Base-by-base conservation (phyloP, 805 yeast species). In the Saccharomycopsis lassenensis region DNA sequence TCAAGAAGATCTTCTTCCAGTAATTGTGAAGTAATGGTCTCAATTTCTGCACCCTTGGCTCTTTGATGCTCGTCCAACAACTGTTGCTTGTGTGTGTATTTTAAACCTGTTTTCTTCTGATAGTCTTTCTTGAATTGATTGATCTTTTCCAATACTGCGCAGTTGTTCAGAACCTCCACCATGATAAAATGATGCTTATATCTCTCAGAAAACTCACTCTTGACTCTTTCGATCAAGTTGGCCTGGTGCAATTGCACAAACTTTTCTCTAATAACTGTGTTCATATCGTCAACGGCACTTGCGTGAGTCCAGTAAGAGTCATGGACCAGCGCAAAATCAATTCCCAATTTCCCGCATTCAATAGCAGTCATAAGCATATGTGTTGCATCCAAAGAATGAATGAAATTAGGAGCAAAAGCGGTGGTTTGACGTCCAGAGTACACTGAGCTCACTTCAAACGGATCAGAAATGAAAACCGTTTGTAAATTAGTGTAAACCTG, bases 291-390 rank as follows among this genome's bases (percentile, higher is more conserved):
- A 28, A 89, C 75, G 54, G 83, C 89, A 33, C 73, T 62, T 1
- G 98, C 96, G 54, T 91, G 97, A 0, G 97, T 86, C 98, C 98
- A 89, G 56, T 83, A 89, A 1, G 97, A 89, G 55, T 89, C 98
- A 57, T 89, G 98, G 17, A 89, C 98, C 1, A 97, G 76, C 0
- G 97, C 95, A 65, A 91, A 89, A 8, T 74, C 63, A 33, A 91
- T 57, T 0, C 71, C 74, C 1, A 54, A 52, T 28, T 75, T 67
- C 4, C 79, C 74, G 56, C 95, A 85, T 17, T 74, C 74, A 34
- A 73, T 64, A 0, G 96, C 94, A 6, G 95, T 80, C 63, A 87
- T 60, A 35, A 91, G 64, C 98, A 89, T 91, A 55, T 89, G 98
- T 0, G 95, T 79, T 1, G 97, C 97, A 65, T 89, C 98, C 40